Conservation (phyloP, 1,284 basidiomycete species). For the Trametes polyzona region DNA sequence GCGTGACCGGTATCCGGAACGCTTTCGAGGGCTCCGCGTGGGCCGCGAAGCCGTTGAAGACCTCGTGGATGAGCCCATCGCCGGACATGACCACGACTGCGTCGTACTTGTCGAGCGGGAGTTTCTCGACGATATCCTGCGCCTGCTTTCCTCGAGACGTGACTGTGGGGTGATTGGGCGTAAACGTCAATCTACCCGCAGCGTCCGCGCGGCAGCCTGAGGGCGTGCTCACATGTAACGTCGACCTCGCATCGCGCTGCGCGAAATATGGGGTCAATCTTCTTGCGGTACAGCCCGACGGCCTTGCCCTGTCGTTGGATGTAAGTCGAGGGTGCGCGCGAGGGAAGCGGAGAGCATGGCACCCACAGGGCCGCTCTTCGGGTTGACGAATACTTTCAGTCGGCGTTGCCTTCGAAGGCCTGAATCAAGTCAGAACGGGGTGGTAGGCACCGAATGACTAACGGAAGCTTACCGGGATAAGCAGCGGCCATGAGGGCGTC, state of each 20-base stretch:
- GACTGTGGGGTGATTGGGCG: constrained; percentile 45
- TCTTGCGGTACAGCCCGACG: constrained; percentile 59
- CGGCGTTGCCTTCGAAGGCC: constrained; percentile 54
- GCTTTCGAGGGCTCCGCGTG: constrained; percentile 73
- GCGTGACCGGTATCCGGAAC: constrained; percentile 78
- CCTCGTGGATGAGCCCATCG: constrained; percentile 89
- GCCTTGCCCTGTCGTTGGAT: constrained; percentile 66
- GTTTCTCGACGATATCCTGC: constrained; percentile 63
- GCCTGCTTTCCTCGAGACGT: constrained; percentile 81
- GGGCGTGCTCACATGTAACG: constrained; percentile 53
- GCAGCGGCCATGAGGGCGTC: constrained; percentile 57
- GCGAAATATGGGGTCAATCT: constrained; percentile 79
- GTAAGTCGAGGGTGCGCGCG: not conserved
- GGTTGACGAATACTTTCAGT: constrained; percentile 86
- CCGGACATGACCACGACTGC: constrained; percentile 87
- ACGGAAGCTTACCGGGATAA: constrained; percentile 57
- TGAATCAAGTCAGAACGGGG: constrained; percentile 27
- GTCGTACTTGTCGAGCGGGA: constrained; percentile 69
- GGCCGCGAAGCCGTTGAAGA: constrained; percentile 89
- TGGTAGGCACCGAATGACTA: constrained; percentile 10
- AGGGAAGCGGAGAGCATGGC: not conserved
- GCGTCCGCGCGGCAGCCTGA: constrained; percentile 1
- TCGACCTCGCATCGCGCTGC: constrained; percentile 77
- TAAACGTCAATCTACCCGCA: constrained; percentile 5
- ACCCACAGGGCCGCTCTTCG: constrained; percentile 75